These are phyloP conservation scores for Cyberlindnera maritima DNA, from an alignment of 805 yeast genomes.

Conservation along the genomic window DNA sequence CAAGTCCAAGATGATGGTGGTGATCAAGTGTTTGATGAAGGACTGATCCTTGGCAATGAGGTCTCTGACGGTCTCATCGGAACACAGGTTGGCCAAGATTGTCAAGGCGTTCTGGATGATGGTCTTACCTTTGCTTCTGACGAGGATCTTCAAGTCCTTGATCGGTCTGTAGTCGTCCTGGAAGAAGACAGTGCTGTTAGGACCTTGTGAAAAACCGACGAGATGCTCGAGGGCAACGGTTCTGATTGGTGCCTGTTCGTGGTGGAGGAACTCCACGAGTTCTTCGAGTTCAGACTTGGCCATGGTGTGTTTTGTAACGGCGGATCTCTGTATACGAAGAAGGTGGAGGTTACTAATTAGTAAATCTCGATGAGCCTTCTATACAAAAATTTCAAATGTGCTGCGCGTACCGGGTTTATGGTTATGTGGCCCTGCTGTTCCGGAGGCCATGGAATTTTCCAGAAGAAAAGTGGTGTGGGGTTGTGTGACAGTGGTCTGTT, in stretches of 20 bases:
- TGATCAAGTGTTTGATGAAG: conserved; percentile 48
- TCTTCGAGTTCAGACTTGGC: conserved; percentile 39
- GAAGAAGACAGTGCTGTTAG: conserved; percentile 62
- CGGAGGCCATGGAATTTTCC: background rate
- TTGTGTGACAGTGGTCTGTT: background rate
- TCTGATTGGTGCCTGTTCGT: conserved; percentile 74
- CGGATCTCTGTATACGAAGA: too few relatives aligned
- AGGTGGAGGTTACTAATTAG: too few relatives aligned
- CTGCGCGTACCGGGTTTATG: background rate
- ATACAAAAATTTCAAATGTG: conserved; percentile 8
- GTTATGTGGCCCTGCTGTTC: background rate
- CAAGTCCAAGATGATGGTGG: conserved; percentile 48
- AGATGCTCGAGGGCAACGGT: conserved; percentile 83
- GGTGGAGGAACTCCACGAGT: conserved; percentile 77
- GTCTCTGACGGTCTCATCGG: conserved; percentile 59
- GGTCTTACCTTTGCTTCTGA: conserved; percentile 51
- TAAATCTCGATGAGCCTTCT: background rate
- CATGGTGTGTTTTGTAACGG: conserved; percentile 5
- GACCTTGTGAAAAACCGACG: conserved; percentile 77
- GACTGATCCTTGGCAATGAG: conserved; percentile 62
- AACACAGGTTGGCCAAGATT: conserved; percentile 80
- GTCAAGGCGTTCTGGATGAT: conserved; percentile 69
- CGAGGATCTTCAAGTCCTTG: conserved; percentile 62
- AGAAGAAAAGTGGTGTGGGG: background rate
- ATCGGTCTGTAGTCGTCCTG: conserved; percentile 70